These are phyloP conservation scores for Psilocybe subaeruginosa DNA, from an alignment of 768 basidiomycete genomes.

Conservation along the genomic window DNA sequence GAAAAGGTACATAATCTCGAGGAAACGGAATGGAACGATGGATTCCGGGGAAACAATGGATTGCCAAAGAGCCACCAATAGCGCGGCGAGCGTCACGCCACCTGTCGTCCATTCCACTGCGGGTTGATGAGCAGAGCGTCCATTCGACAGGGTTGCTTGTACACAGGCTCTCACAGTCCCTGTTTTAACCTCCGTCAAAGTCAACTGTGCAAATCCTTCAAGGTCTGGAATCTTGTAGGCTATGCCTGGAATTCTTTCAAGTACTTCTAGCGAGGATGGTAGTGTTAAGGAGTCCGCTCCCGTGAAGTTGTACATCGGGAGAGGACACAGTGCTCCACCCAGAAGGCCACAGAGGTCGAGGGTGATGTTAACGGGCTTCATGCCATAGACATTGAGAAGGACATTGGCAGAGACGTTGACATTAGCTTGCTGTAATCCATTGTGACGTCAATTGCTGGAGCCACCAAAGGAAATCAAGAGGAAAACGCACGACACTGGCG, in stretches of 20 bases:
- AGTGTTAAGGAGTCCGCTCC: conserved; percentile 73
- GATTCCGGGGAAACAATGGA: conserved; percentile 54
- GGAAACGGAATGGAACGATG: conserved; percentile 72
- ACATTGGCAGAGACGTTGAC: conserved; percentile 84
- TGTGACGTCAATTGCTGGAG: conserved; percentile 18
- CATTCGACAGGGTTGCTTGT: conserved; percentile 91
- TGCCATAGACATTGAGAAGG: conserved; percentile 87
- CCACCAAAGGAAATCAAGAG: not conserved
- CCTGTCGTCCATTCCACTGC: conserved; percentile 82
- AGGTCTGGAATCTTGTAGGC: conserved; percentile 90
- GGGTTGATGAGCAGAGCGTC: conserved; percentile 76
- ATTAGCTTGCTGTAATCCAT: conserved; percentile 57
- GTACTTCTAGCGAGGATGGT: conserved; percentile 59
- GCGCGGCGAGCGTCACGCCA: conserved; percentile 62
- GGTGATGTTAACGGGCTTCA: conserved; percentile 81
- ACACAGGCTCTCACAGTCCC: conserved; percentile 85
- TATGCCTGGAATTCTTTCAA: conserved; percentile 68
- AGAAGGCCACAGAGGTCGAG: conserved; percentile 84
- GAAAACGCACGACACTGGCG: conserved; percentile 74
- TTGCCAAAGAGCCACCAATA: conserved; percentile 65
- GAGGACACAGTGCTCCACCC: conserved; percentile 79
- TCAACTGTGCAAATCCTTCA: conserved; percentile 85
- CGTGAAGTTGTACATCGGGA: conserved; percentile 85
- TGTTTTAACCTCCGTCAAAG: conserved; percentile 68
- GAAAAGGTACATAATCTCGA: conserved; percentile 82